Conservation (phyloP, 2,329 filamentous ascomycete species). For the Arthrobotrys sinensis region DNA sequence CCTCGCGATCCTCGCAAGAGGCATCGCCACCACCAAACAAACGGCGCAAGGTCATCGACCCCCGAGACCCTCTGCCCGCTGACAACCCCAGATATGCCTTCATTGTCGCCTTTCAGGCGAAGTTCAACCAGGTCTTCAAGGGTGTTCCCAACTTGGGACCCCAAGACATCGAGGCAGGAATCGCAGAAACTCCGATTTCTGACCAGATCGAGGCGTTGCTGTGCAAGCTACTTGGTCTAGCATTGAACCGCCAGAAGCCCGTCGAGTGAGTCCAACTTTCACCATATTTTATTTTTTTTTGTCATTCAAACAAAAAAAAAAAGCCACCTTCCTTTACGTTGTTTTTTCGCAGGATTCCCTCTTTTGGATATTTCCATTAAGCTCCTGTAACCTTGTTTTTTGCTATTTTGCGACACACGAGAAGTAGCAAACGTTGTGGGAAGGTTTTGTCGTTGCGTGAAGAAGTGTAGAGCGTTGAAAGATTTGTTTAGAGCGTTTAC, state of each 20-base stretch:
- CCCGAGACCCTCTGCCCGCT: conserved; percentile 49
- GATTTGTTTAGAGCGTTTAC: not conserved
- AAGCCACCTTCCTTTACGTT: conserved; percentile 38
- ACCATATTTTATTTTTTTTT: conserved; percentile 26
- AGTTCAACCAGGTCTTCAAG: conserved; percentile 90
- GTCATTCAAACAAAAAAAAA: not conserved
- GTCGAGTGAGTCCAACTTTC: conserved; percentile 82
- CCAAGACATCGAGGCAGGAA: conserved; percentile 91
- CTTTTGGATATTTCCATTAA: conserved; percentile 14
- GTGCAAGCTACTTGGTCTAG: conserved; percentile 87
- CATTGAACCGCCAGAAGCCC: conserved; percentile 97
- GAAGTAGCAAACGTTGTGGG: conserved; percentile 6
- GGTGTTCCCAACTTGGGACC: conserved; percentile 91
- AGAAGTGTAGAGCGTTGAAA: not conserved
- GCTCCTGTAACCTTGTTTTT: conserved; percentile 32
- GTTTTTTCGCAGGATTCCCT: conserved; percentile 28
- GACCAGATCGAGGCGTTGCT: conserved; percentile 89
- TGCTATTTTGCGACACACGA: conserved; percentile 16
- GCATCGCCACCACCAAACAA: conserved; percentile 51
- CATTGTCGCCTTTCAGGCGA: conserved; percentile 96
- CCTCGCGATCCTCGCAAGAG: conserved; percentile 41
- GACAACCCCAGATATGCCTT: conserved; percentile 72
- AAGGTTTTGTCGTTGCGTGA: conserved; percentile 27
- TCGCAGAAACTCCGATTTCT: conserved; percentile 82
- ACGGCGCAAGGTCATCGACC: conserved; percentile 55